Evolutionary conservation across 2,329 filamentous ascomycete species (phyloP), one percentile per base, ranked within the genome.

Genomic region (Tricladium varicosporioides): DNA sequence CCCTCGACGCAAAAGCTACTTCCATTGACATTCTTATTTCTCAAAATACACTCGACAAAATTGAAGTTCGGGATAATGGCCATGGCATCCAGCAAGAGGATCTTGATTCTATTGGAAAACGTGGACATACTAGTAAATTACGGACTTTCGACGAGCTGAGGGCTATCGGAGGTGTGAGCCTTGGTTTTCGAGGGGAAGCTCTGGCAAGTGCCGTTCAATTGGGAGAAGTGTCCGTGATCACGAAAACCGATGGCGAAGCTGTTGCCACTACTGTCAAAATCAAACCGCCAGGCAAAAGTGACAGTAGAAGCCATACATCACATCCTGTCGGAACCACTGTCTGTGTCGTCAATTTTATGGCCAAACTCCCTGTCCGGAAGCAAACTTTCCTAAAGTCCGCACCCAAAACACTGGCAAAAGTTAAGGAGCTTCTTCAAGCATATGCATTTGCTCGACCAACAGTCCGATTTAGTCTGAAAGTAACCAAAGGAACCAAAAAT

Each of bases 111-210:
- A 76, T 91, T 1, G 88, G 86, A n/a, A 80, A 79, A 53, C 78
- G 78, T n/a, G 82, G 86, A 31, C 82, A 88, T 65, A 92, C 89
- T 1, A 92, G 87, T 76, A 93, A 92, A 72, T 78, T 92, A 45
- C 75, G 74, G 49, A 75, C 74, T n/a, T 82, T 88, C 56, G 77
- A 83, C 0, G 86, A 92, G 50, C 73, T 92, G 40, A 76, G 73
- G 51, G 69, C 67, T 1, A 73, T 86, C 16, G 83, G 81, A 7
- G 79, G 81, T 1, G 76, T 74, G 45, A 86, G 80, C 32, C 78
- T 92, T n/a, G 89, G 89, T 1, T 93, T 92, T 67, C 82, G 89
- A 36, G 89, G 89, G 16, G 83, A 91, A 67, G 88, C 88, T 14
- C 74, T 93, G 58, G 86, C 88, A 42, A 85, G 83, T 69, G 78